Conservation (phyloP, 805 yeast species). For the Lachancea thermotolerans region DNA sequence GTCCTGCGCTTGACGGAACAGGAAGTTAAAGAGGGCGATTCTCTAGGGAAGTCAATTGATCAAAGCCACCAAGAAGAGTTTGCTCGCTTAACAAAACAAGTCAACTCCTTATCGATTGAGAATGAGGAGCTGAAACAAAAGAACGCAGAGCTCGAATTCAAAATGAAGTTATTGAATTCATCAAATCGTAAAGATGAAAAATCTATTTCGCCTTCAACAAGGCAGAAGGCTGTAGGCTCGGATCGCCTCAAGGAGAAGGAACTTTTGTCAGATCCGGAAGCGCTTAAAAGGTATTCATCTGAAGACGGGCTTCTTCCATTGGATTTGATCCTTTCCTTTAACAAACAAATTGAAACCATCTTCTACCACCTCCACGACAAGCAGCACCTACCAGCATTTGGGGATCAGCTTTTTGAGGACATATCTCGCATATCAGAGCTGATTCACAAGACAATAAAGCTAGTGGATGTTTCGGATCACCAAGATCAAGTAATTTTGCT, state of each 20-base stretch:
- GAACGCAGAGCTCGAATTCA: conserved; percentile 43
- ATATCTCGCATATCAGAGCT: conserved; percentile 22
- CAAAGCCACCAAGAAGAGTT: conserved; percentile 22
- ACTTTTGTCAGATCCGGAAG: conserved; percentile 5
- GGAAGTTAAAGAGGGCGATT: not conserved
- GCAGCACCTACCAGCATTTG: not conserved
- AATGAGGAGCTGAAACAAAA: conserved; percentile 34
- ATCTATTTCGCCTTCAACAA: not conserved
- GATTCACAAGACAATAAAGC: conserved; percentile 15
- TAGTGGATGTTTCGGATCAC: conserved; percentile 22
- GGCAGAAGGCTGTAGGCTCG: not conserved
- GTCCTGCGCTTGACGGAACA: conserved; percentile 4
- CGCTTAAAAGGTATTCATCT: conserved; percentile 10
- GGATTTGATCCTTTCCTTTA: conserved; percentile 4
- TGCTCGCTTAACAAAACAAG: conserved; percentile 18
- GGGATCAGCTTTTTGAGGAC: conserved; percentile 19
- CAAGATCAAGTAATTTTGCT: conserved; percentile 43
- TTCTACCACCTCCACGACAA: conserved; percentile 3
- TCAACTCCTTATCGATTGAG: conserved; percentile 25
- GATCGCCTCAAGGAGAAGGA: not conserved
- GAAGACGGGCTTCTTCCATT: conserved; percentile 8
- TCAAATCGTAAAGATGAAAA: not conserved
- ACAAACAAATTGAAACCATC: conserved; percentile 1
- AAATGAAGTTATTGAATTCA: conserved; percentile 20
- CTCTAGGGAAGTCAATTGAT: conserved; percentile 10